Base-by-base conservation (phyloP, 1,284 basidiomycete genomes). In the Golubevia pallescens region DNA sequence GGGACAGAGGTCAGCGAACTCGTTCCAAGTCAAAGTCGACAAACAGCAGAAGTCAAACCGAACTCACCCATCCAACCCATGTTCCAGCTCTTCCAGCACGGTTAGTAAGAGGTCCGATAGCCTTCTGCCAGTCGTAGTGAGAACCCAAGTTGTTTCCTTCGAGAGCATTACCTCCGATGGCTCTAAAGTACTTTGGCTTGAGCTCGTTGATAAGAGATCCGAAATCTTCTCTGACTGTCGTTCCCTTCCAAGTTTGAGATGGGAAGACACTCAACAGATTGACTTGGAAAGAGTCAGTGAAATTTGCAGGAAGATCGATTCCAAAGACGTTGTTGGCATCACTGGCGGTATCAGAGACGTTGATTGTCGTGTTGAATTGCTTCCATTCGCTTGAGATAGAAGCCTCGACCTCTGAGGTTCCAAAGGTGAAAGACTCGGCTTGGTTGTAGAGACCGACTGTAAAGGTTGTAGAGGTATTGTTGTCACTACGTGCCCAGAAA, bases 211-310 rank as follows among this genome's bases (percentile, higher is more conserved):
- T 63, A 62, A 68, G 63, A 60, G 73, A 38, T 1, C 73, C 76
- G 1, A 73, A 51, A 57, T 78, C 75, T 56, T 62, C 64, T 14
- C 76, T 59, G n/a, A 55, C 73, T 1, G 66, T 66, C 5, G 76
- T 74, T 56, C 62, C 73, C n/a, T 64, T 52, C 42, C 38, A 77
- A 1, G 74, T 69, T 2, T 55, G 54, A 48, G 42, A 48, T 2
- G 76, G 76, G 68, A 77, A 75, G 20, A 78, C 55, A 28, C 70
- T 73, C 57, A 77, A 61, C 2, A 78, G 58, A 62, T 77, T 70
- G 57, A 78, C 51, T 62, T 77, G 70, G 66, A 77, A 68, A 3
- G 62, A 58, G 3, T 34, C 63, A 52, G 55, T 34, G 64, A 68
- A 51, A n/a, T 57, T 42, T 10, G 62, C 57, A 0, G 70, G 51